These are phyloP conservation scores for Linanthus parryae DNA, from an alignment of 148 eudicot species.

Conservation along the genomic window DNA sequence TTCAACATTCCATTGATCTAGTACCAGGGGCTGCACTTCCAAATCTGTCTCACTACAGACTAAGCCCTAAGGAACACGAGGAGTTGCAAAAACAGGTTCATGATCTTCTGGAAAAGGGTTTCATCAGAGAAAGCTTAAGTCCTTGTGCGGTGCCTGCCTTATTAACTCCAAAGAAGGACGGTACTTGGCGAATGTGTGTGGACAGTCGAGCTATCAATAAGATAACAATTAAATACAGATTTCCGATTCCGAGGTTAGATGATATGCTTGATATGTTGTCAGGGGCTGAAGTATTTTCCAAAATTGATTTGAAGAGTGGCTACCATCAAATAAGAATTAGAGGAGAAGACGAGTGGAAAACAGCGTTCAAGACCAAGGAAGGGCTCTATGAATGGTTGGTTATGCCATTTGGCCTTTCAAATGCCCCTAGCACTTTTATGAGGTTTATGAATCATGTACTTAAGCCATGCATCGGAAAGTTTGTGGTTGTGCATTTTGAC, in stretches of 20 bases:
- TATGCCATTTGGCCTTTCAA: background rate
- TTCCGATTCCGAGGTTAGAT: background rate
- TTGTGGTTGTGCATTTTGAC: background rate
- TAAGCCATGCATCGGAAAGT: background rate
- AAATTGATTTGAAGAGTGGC: background rate
- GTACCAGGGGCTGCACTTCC: too few species aligned
- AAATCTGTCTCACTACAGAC: background rate
- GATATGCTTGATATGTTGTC: background rate
- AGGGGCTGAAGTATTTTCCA: background rate
- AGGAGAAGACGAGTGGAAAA: conserved; percentile 3
- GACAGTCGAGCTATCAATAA: too few species aligned
- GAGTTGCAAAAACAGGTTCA: background rate
- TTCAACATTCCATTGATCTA: background rate
- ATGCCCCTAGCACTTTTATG: conserved; percentile 2
- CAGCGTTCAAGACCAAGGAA: background rate
- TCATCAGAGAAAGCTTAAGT: background rate
- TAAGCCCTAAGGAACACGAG: background rate
- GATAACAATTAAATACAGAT: background rate
- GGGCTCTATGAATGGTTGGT: background rate
- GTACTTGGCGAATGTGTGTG: too few species aligned
- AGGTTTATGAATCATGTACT: background rate
- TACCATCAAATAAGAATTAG: conserved; percentile 1
- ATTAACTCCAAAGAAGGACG: too few species aligned
- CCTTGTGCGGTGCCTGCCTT: too few species aligned
- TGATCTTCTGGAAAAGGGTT: background rate